These are phyloP conservation scores for Musa balbisiana DNA, from an alignment of 202 grass and related monocot species.

Conservation along the genomic window DNA sequence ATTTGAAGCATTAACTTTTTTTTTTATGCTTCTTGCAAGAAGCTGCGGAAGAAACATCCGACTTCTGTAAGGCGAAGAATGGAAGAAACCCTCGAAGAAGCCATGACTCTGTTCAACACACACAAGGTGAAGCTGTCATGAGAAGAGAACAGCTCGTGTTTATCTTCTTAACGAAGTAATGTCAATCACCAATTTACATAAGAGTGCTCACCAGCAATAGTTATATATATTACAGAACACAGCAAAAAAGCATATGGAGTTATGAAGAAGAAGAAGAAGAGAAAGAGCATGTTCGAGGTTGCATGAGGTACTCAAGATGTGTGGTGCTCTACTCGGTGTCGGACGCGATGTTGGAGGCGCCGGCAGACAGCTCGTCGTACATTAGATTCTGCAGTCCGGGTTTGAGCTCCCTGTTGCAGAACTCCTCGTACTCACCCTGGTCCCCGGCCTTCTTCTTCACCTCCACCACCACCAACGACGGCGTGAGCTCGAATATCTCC, in stretches of 20 bases:
- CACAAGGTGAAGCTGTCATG: neutral
- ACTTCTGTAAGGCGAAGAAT: neutral
- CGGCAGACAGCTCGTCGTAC: neutral
- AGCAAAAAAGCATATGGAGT: neutral
- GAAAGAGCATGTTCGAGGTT: neutral
- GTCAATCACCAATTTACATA: neutral
- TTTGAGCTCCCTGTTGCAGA: slow-evolving; percentile 21
- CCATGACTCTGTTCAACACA: no score
- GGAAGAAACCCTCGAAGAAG: neutral
- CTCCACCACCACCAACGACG: slow-evolving; percentile 68
- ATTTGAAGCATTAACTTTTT: no score
- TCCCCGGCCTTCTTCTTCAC: slow-evolving; percentile 30
- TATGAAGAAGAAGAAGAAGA: neutral
- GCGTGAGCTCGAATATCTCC: slow-evolving; percentile 80
- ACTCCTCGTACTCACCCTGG: slow-evolving; percentile 20
- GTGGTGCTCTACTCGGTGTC: neutral
- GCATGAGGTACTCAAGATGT: neutral
- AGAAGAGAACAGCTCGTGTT: neutral
- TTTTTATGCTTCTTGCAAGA: no score
- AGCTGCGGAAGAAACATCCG: neutral
- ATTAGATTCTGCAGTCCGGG: slow-evolving; percentile 7
- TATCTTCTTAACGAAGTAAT: neutral
- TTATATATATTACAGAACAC: neutral
- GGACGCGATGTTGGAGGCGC: neutral
- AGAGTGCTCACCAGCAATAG: no score